These are phyloP conservation scores for Thermothielavioides terrestris DNA, from an alignment of 495 filamentous ascomycete species.

Conservation along the genomic window DNA sequence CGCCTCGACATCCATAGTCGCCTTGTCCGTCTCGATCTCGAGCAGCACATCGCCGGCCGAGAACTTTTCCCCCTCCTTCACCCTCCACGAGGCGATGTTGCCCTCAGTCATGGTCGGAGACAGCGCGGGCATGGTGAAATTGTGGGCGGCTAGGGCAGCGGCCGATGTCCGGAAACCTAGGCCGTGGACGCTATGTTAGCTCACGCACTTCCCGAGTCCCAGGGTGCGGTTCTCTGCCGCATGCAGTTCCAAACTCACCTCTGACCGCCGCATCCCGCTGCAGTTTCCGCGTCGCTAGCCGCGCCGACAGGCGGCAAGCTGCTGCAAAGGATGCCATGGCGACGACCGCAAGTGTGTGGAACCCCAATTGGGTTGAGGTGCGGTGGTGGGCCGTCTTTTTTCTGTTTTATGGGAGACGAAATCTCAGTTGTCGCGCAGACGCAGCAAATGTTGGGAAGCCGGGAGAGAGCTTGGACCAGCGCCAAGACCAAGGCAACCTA, in stretches of 20 bases:
- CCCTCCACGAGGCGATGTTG: conserved; percentile 66
- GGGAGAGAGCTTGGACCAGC: too few relatives aligned
- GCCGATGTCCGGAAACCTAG: conserved; percentile 55
- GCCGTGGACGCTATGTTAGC: not conserved
- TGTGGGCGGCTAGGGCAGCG: conserved; percentile 55
- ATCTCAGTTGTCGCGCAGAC: conserved; percentile 1
- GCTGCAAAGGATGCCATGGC: conserved; percentile 46
- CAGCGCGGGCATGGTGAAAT: conserved; percentile 79
- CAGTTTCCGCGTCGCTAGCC: conserved; percentile 39
- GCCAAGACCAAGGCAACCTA: too few relatives aligned
- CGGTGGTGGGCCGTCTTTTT: conserved; percentile 10
- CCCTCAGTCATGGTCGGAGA: conserved; percentile 84
- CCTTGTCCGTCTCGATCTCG: conserved; percentile 85
- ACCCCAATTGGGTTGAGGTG: conserved; percentile 8
- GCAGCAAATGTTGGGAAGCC: too few relatives aligned
- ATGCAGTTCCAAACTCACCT: conserved; percentile 36
- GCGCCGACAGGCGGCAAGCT: conserved; percentile 41
- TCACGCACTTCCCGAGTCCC: not conserved
- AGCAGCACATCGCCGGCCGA: conserved; percentile 70
- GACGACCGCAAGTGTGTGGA: conserved; percentile 12
- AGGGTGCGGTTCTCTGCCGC: not conserved
- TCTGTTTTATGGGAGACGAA: conserved; percentile 1
- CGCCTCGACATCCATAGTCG: conserved; percentile 84
- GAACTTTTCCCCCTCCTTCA: conserved; percentile 73
- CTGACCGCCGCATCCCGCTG: conserved; percentile 41